These are phyloP conservation scores for Oryza rufipogon DNA, from an alignment of 176 grass and related monocot species.

Conservation along the genomic window DNA sequence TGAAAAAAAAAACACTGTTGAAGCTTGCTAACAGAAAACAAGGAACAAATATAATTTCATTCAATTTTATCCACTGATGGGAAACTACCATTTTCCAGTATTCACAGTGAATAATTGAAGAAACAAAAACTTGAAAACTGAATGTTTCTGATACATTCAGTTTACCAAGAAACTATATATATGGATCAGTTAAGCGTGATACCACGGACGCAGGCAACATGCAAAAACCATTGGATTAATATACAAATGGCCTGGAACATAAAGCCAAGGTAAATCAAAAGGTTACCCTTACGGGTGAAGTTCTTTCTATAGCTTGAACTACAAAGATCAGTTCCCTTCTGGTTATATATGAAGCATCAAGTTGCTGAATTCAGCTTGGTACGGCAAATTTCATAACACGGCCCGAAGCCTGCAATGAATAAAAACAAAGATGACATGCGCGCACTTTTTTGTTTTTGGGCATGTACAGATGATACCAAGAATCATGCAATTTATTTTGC, in stretches of 20 bases:
- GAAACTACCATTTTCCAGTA: too few species aligned
- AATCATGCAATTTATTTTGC: background rate
- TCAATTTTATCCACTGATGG: too few species aligned
- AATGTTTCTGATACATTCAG: too few species aligned
- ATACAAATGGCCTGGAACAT: background rate
- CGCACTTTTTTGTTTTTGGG: background rate
- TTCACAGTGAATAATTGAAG: too few species aligned
- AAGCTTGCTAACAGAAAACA: too few species aligned
- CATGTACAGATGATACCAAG: background rate
- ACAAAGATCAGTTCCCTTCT: background rate
- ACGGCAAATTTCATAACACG: conserved; percentile 36
- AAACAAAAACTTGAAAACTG: too few species aligned
- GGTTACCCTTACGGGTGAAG: background rate
- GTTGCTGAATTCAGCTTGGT: conserved; percentile 37
- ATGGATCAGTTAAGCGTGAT: background rate
- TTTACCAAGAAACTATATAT: too few species aligned
- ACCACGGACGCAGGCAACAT: background rate
- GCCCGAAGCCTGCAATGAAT: conserved; percentile 45
- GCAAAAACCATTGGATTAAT: background rate
- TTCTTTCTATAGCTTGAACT: background rate
- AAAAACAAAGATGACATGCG: background rate
- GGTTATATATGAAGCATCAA: background rate
- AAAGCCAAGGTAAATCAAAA: background rate
- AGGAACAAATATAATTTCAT: too few species aligned
- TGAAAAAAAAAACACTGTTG: too few species aligned